Conservation (phyloP, 2,329 filamentous ascomycete species). For the Tolypocladium album region DNA sequence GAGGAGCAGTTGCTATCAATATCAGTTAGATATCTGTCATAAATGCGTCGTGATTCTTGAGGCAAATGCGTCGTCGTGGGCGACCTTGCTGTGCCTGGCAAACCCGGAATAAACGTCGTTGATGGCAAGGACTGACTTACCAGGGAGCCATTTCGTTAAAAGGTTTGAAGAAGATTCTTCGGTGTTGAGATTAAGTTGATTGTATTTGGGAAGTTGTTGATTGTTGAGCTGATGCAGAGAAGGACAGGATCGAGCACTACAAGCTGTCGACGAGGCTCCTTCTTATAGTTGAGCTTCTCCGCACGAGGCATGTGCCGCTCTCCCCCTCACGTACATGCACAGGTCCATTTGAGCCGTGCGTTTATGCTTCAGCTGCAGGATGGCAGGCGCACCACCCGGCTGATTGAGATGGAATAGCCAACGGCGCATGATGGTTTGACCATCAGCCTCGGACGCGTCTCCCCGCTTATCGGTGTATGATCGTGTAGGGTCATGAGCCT, state of each 20-base stretch:
- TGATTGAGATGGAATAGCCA: not conserved
- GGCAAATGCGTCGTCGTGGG: not conserved
- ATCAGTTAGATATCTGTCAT: not conserved
- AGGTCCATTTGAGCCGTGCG: not conserved
- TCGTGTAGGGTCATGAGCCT: not conserved
- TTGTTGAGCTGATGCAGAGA: not conserved
- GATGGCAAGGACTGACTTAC: not conserved
- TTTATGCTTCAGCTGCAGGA: constrained; percentile 1
- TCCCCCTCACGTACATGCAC: not conserved
- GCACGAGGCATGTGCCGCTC: not conserved
- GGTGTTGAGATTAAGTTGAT: not conserved
- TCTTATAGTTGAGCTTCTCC: constrained; percentile 4
- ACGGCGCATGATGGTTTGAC: not conserved
- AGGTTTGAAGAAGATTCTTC: not conserved
- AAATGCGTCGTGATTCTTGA: not conserved
- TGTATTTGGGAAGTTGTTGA: not conserved
- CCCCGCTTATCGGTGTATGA: not conserved
- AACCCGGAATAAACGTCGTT: not conserved
- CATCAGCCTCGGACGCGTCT: not conserved
- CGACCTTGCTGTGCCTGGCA: not conserved
- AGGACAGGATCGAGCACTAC: not conserved
- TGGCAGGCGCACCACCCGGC: not conserved
- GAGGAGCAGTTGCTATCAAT: constrained; percentile 8
- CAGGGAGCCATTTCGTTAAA: not conserved
- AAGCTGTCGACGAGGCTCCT: not conserved